Evolutionary conservation across 345 rosid species (phyloP).

Genomic region (Litchi chinensis): DNA sequence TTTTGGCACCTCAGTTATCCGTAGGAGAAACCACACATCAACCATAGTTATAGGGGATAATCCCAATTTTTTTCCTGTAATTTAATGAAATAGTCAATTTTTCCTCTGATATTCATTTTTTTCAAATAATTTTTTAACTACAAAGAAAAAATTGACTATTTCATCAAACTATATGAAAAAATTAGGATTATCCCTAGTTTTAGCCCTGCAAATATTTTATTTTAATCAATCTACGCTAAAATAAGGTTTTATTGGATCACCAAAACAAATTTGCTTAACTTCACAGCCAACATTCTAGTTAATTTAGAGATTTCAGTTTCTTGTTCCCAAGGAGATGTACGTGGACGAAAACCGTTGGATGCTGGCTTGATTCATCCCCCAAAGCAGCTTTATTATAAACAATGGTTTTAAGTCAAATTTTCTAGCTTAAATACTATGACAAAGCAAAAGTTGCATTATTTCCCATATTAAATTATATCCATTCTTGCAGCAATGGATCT

Average conservation of each 20-base stretch:
- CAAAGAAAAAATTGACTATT: no score
- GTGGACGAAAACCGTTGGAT: not conserved
- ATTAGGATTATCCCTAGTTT: no score
- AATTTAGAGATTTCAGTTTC: not conserved
- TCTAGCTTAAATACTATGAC: slow-evolving; percentile 3
- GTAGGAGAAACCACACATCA: slow-evolving; percentile 14
- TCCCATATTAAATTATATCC: not conserved
- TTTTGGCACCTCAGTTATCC: slow-evolving; percentile 1
- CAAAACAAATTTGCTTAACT: not conserved
- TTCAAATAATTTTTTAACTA: no score
- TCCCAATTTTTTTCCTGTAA: no score
- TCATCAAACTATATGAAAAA: no score
- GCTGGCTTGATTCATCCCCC: not conserved
- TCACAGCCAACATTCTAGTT: slow-evolving; percentile 2
- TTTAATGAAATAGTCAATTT: no score
- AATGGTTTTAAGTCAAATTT: slow-evolving; percentile 21
- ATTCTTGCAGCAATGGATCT: slow-evolving; percentile 15
- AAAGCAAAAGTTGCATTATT: slow-evolving; percentile 20
- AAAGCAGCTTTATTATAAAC: not conserved
- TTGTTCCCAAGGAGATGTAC: not conserved
- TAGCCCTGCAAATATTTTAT: slow-evolving; percentile 6
- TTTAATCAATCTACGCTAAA: not conserved
- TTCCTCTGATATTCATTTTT: no score
- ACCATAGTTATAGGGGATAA: no score
- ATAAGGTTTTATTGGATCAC: not conserved